Percentiles rank a stretch among this genome's conserved stretches.
phyloP scores from a whole-genome alignment of 2,329 filamentous ascomycete species.

The Pseudogymnoascus sp. region DNA sequence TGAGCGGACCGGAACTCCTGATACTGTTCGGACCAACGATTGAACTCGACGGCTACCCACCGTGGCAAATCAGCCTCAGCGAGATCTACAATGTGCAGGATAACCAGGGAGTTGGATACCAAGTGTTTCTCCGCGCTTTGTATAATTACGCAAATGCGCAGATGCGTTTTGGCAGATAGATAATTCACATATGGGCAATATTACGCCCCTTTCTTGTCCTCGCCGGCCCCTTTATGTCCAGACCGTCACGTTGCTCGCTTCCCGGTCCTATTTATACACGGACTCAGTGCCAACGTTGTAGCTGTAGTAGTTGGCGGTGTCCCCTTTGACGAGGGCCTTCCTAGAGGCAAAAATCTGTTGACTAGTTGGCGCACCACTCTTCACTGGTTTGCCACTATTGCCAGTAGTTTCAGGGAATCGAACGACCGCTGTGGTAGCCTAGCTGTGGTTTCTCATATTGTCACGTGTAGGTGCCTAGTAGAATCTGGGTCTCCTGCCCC shows the following conservation, averaged over 20 bases:
- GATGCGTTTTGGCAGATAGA: slow-evolving; percentile 69
- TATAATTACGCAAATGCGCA: slow-evolving; percentile 80
- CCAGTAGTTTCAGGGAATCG: slow-evolving; percentile 12
- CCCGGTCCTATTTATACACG: slow-evolving; percentile 60
- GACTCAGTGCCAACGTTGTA: slow-evolving; percentile 70
- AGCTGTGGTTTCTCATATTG: background rate
- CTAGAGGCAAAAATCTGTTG: slow-evolving; percentile 43
- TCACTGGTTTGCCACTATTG: slow-evolving; percentile 52
- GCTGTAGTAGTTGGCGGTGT: slow-evolving; percentile 76
- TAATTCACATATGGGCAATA: slow-evolving; percentile 2
- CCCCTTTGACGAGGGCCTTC: slow-evolving; percentile 59
- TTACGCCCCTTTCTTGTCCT: background rate
- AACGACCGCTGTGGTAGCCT: background rate
- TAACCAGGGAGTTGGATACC: slow-evolving; percentile 81
- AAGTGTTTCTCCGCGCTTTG: slow-evolving; percentile 80
- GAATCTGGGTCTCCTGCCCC: background rate
- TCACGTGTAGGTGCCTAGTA: background rate
- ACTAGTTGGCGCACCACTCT: slow-evolving; percentile 55
- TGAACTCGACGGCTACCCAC: slow-evolving; percentile 83
- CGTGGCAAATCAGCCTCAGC: slow-evolving; percentile 90
- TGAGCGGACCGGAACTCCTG: slow-evolving; percentile 82
- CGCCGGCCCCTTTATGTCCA: slow-evolving; percentile 5
- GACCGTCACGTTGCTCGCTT: slow-evolving; percentile 36
- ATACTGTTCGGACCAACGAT: slow-evolving; percentile 80
- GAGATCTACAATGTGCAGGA: slow-evolving; percentile 81